A percentile compares a stretch with the other conserved stretches of the same genome.
Evolutionary conservation across 73 alveolate genomes (phyloP).

Genomic region (Halteria grandinella): DNA sequence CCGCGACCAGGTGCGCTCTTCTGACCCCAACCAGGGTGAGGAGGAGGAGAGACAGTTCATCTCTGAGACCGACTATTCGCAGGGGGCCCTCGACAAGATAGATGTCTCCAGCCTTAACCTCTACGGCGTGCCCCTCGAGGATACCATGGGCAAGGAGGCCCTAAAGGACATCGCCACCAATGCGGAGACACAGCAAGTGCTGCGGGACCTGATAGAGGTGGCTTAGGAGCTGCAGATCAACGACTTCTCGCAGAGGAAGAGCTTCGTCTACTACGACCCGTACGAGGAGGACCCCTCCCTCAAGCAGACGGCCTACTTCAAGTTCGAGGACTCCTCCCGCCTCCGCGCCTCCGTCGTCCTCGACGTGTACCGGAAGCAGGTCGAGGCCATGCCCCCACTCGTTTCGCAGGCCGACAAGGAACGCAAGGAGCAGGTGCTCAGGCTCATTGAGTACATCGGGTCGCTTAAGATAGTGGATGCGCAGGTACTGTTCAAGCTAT

Average conservation of each 20-base stretch:
- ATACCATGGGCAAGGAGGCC: not conserved
- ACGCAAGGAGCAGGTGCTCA: constrained; percentile 4
- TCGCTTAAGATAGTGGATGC: constrained; percentile 47
- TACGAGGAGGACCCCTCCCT: not conserved
- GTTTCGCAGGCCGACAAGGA: constrained; percentile 8
- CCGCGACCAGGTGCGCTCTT: not conserved
- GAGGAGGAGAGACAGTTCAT: not conserved
- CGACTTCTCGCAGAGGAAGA: constrained; percentile 15
- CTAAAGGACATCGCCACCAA: not conserved
- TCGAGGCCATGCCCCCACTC: not conserved
- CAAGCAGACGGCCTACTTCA: constrained; percentile 11
- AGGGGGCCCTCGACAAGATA: not conserved
- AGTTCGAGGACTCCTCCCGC: constrained; percentile 29
- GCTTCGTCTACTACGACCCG: constrained; percentile 19
- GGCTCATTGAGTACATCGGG: constrained; percentile 7
- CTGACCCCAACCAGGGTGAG: not conserved
- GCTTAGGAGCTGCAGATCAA: not conserved
- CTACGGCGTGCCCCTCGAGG: constrained; percentile 23
- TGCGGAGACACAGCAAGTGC: not conserved
- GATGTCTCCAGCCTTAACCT: not conserved
- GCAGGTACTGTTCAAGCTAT: constrained; percentile 22
- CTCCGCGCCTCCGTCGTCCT: constrained; percentile 37
- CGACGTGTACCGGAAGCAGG: not conserved
- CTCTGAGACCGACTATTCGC: not conserved
- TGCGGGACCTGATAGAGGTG: constrained; percentile 8